Evolutionary conservation across 371 early-diverging fungal species (phyloP), one percentile per base, ranked within the genome.

Genomic region (Lichtheimia hyalospora): DNA sequence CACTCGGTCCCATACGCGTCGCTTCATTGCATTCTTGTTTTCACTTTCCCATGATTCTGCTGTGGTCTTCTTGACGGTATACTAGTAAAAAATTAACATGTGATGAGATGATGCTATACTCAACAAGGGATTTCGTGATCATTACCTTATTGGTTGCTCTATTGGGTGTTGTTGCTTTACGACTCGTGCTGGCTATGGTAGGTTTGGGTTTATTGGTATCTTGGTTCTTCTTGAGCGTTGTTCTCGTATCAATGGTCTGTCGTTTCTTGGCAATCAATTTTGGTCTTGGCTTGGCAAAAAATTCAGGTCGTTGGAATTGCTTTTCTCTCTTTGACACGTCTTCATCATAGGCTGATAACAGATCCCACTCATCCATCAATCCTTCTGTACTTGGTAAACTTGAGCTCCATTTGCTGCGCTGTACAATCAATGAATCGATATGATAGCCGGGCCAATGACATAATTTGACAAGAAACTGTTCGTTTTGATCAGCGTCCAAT

Each of bases 1-100:
- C 44, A 62, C 25, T n/a, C 48, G 50, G n/a, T 49, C 57, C 62
- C 62, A 62, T 13, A 62, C 42, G 42, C 56, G 21, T 15, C 41
- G 39, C 14, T 55, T 55, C 20, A 55, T 55, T 25, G 21, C 23
- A 10, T 55, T 41, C 42, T 55, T 55, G 42, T 55, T 55, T 27
- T 55, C 56, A 15, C 25, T 15, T 44, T 55, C 56, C 56, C 56
- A 55, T n/a, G 41, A 40, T 15, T 54, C 54, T 24, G 56, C 56
- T 18, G 56, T 14, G 1, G 56, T 23, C 44, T 55, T 55, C 25
- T 40, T 53, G 40, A 39, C n/a, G 16, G 15, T 5, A 51, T 12
- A 18, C 50, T 14, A 5, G 18, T 18, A n/a, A n/a, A n/a, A n/a
- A n/a, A n/a, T n/a, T n/a, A 34, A 8, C 34, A 49, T 21, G 21